These are phyloP conservation scores for Colletotrichum sp. DNA, from an alignment of 2,329 filamentous ascomycete species.

Conservation along the genomic window DNA sequence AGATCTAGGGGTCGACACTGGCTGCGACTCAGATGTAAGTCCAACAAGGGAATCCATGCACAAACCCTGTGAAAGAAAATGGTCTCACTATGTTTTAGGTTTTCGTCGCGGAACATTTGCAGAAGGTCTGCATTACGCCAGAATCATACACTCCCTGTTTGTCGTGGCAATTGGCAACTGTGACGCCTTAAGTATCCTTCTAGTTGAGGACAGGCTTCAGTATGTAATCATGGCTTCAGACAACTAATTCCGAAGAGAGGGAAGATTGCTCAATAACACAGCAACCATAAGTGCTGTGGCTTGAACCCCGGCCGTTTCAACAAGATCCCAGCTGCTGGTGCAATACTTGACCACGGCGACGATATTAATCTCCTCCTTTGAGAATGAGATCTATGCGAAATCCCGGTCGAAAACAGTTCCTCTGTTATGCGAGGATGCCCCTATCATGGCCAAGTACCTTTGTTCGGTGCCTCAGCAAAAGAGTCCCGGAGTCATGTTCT, in stretches of 20 bases:
- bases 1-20: not conserved
- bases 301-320: not conserved
- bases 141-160: not conserved
- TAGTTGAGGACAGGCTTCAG: not conserved
- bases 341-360: not conserved
- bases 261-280: not conserved
- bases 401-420: not conserved
- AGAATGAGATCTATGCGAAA: not conserved
- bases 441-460: not conserved
- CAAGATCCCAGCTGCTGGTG: not conserved
- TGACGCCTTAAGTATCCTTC: not conserved
- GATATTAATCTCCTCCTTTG: not conserved
- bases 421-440: not conserved
- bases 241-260: not conserved
- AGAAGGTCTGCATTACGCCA: not conserved
- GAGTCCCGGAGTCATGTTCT: not conserved
- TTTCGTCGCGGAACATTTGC: not conserved
- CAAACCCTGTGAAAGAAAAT: no score
- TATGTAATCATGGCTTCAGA: not conserved
- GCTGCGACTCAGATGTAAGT: not conserved
- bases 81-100: no score
- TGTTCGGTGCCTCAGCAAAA: not conserved
- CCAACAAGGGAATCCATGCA: no score
- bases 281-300: not conserved
- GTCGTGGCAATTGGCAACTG: not conserved